Evolutionary conservation across 2,329 filamentous ascomycete genomes (phyloP).

Genomic region (Hymenoscyphus infarciens): DNA sequence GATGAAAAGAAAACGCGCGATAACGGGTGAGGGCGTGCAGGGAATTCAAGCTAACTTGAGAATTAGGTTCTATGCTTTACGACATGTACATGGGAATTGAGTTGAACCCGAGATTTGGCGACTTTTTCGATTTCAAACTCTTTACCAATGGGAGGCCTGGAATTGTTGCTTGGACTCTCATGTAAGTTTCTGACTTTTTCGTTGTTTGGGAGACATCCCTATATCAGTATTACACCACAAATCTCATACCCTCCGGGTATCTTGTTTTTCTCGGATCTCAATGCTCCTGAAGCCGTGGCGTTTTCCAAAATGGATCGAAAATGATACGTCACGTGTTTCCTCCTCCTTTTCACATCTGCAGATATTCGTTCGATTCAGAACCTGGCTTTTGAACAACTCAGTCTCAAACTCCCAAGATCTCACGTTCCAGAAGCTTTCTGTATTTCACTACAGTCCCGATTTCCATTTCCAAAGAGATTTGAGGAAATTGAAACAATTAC

Average conservation of each 20-base stretch:
- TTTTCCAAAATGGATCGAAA: not conserved
- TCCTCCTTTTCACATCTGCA: too few relatives aligned
- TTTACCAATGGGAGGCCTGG: constrained; percentile 47
- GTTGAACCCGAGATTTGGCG: constrained; percentile 43
- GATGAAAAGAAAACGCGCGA: not conserved
- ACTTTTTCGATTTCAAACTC: constrained; percentile 44
- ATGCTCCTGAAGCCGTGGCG: too few relatives aligned
- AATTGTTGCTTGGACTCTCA: constrained; percentile 46
- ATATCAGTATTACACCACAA: too few relatives aligned
- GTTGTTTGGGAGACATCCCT: too few relatives aligned
- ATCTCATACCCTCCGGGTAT: too few relatives aligned
- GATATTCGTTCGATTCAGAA: too few relatives aligned
- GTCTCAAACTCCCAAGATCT: not conserved
- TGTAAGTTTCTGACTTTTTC: too few relatives aligned
- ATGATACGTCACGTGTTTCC: not conserved
- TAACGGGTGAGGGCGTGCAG: too few relatives aligned
- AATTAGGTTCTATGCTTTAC: constrained; percentile 38
- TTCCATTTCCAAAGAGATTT: not conserved
- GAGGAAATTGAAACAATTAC: not conserved
- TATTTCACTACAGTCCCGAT: too few relatives aligned
- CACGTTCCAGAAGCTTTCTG: not conserved
- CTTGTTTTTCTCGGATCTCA: too few relatives aligned
- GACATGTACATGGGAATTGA: constrained; percentile 47
- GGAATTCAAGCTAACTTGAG: not conserved
- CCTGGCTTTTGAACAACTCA: not conserved